Base-by-base conservation (phyloP, 139 green algal species). In the Dunaliella sp. region DNA sequence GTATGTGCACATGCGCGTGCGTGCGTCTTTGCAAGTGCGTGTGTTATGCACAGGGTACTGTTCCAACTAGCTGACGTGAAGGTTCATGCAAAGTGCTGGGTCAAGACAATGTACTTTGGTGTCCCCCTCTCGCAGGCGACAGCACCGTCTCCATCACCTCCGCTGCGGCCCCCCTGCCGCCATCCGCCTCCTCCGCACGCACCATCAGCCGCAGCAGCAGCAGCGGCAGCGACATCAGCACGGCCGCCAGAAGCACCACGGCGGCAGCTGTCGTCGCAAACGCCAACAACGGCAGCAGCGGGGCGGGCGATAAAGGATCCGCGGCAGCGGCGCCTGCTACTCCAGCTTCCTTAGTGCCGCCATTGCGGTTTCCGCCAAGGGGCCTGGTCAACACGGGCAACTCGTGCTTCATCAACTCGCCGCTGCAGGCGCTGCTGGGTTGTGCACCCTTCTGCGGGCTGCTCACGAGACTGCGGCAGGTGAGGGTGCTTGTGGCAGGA, bases 351-450 rank as follows among this genome's bases (percentile, higher is more conserved):
- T 33, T 78, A 22, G 34, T 33, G 48, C 36, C 38, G 7, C 24
- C 32, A 31, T 76, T 36, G 35, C 80, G 86, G 1, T 84, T 95
- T 48, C 81, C 89, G 87, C 94, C 94, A 0, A 86, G 93, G 2
- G 93, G 95, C 7, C 88, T 97, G 3, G 59, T 93, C 58, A 97
- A 97, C 90, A 94, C 93, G 0, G 95, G 95, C 77, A 96, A 97
- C 90, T 89, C 93, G 1, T 97, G 95, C 93, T 97, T 97, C 86
- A 91, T 96, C 86, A 97, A 96, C 88, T 89, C 88, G 34, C 94
- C 91, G 0, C 85, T 96, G 80, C 90, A 97, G 92, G 93, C 93
- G n/a, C 87, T 98, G 77, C 87, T 98, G 82, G 92, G 87, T 3
- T 91, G 88, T 81, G 59, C 75, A 24, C 81, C 85, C 36, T 98